Evolutionary conservation across 176 grass and related monocot genomes (phyloP), one percentile per base, ranked within the genome.

Genomic region (Zoysia pacifica): DNA sequence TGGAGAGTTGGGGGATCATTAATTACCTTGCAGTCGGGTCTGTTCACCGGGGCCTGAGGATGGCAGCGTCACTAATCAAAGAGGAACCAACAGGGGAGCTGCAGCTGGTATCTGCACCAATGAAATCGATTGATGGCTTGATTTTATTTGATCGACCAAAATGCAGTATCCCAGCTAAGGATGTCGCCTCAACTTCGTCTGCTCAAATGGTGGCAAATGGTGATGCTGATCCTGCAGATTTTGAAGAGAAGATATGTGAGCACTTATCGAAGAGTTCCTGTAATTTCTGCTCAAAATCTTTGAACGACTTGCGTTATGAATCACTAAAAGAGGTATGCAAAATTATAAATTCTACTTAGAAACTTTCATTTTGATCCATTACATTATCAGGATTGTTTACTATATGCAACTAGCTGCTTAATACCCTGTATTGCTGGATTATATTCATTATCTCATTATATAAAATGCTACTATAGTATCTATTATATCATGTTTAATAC

Each of bases 1-100:
- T 99, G 79, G 97, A 99, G 43, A 84, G 90, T 59, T 96, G 93
- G 93, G 96, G 97, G 59, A 95, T 99, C 46, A 99, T 99, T 82
- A 99, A 99, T 71, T 99, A 99, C 84, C 90, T 93, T 14, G 93
- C 93, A 11, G 28, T 82, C 43, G 90, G 87, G 49, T 95, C 96
- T 45, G 73, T 90, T 72, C 88, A 99, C 53, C 90, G 93, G 28
- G 93, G 90, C 35, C 79, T 86, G 14, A 92, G 97, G 75, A 84
- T 91, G 90, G 73, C 88, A 72, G 77, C 90, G 69, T 91, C 93
- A 2, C 86, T 99, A 13, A 78, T 99, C 59, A 95, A 78, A 69
- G 97, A 99, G 79, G 97, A 99, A 39, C 20, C 56, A 18, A 86
- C 77, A 43, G 93, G 97, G 49, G 97, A 99, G 75, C 86, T 99